A percentile compares a stretch with the other conserved stretches of the same genome.
These are phyloP conservation scores for Selaginella moellendorffii DNA, from an alignment of 75 land plant species.

Conservation along the genomic window DNA sequence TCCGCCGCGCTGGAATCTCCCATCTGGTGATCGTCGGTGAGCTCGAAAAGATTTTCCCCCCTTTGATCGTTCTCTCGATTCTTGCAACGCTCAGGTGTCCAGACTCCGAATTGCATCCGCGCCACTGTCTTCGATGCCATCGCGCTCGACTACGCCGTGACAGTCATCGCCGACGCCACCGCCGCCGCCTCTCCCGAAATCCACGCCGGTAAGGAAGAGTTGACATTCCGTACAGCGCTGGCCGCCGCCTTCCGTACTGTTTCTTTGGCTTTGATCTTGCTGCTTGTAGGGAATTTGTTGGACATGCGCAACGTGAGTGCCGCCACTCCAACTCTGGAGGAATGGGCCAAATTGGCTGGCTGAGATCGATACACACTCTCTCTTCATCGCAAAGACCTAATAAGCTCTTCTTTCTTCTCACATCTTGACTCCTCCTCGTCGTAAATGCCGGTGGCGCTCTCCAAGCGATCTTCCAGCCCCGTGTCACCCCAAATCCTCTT, in stretches of 20 bases:
- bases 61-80: too few species aligned
- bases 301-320: slow-evolving; percentile 70
- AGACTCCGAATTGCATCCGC: slow-evolving; percentile 78
- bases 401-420: too few species aligned
- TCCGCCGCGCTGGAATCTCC: slow-evolving; percentile 36
- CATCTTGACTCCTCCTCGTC: too few species aligned
- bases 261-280: neutral
- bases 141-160: slow-evolving; percentile 47
- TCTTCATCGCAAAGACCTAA: too few species aligned
- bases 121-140: slow-evolving; percentile 84
- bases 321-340: slow-evolving; percentile 41
- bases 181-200: slow-evolving; percentile 59
- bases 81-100: slow-evolving; percentile 72
- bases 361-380: too few species aligned
- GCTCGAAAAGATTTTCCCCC: too few species aligned
- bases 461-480: too few species aligned
- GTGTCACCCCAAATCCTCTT: too few species aligned
- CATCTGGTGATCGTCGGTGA: slow-evolving; percentile 51
- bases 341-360: too few species aligned
- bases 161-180: slow-evolving; percentile 65
- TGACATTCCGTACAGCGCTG: too few species aligned
- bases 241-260: neutral
- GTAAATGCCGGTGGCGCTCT: too few species aligned
- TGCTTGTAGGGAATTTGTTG: slow-evolving; percentile 40
- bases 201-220: slow-evolving; percentile 35